Evolutionary conservation across 73 alveolate species (phyloP), one percentile per base, ranked within the genome.

Genomic region (Blepharisma stoltei): DNA sequence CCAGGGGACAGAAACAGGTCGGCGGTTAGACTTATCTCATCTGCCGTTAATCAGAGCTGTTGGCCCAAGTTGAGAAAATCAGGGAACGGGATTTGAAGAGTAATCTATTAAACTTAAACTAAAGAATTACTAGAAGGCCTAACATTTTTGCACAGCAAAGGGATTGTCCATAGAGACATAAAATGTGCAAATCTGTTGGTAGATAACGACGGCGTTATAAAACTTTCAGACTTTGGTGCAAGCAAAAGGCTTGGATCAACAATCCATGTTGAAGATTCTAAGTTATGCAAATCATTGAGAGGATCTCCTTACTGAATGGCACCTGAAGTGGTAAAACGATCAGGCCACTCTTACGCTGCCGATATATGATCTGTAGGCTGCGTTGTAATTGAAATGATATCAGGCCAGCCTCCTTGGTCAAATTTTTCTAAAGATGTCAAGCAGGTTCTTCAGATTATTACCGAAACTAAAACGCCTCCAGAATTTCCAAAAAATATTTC

Each of bases 281-380:
- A 37, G 2, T 14, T 69, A 18, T 69, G 75, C 43, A 69, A 69
- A 43, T 69, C 79, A 43, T 53, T 69, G 14, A 69, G 65, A 43
- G 79, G 79, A 69, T 14, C 71, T 50, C 73, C 93, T 68, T 88
- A 93, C 44, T 92, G 91, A 81, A 92, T 92, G 97, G 97, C 98
- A 6, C 98, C 98, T 48, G 98, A 92, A 90, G 90, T 90, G 0
- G 94, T 91, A 6, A 69, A n/a, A 44, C 11, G 69, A 43, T 18
- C 11, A 69, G 79, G 79, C 41, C 60, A 69, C 27, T 14, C 46
- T 44, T 69, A 14, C 45, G n/a, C 79, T 9, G 79, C 81, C 0
- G 89, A 82, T 78, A 78, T 50, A 14, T 82, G 89, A 83, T 65
- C 81, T 54, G 41, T 82, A 21, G 89, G 89, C 7, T 81, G 88